Evolutionary conservation across 192 early-diverging fungal species (phyloP).

Genomic region (Paraglomus occultum): DNA sequence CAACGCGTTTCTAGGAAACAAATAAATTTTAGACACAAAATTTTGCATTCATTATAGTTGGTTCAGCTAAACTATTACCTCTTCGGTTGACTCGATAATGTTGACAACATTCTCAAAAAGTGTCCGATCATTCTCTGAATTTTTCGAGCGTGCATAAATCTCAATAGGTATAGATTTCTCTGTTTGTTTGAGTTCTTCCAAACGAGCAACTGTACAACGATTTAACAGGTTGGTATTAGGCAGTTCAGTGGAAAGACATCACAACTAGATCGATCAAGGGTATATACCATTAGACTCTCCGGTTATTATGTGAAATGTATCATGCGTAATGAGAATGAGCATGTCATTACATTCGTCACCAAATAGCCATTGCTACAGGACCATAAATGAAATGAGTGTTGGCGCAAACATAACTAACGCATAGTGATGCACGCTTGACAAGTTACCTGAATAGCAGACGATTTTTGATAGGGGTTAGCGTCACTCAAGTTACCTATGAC

Average conservation of each 20-base stretch:
- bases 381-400: background rate
- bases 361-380: conserved; percentile 80
- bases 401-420: conserved; percentile 3
- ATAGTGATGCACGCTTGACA: background rate
- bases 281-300: conserved; percentile 74
- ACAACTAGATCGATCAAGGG: background rate
- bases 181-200: conserved; percentile 64
- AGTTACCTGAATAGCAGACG: conserved; percentile 63
- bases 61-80: conserved; percentile 24
- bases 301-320: conserved; percentile 76
- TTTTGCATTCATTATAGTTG: background rate
- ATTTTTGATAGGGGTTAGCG: conserved; percentile 73
- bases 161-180: conserved; percentile 67
- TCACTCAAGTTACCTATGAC: conserved; percentile 63
- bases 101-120: conserved; percentile 57
- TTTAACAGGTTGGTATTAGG: background rate
- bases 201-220: conserved; percentile 43
- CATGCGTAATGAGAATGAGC: conserved; percentile 70
- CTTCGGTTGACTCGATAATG: conserved; percentile 41
- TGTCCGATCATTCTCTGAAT: conserved; percentile 65
- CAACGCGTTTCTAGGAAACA: conserved; percentile 57
- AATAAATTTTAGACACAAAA: background rate
- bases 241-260: background rate
- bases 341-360: conserved; percentile 92
- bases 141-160: conserved; percentile 76